Evolutionary conservation across 108 stramenopile species (phyloP), one percentile per base, ranked within the genome.

Genomic region (Schizochytrium sp.): DNA sequence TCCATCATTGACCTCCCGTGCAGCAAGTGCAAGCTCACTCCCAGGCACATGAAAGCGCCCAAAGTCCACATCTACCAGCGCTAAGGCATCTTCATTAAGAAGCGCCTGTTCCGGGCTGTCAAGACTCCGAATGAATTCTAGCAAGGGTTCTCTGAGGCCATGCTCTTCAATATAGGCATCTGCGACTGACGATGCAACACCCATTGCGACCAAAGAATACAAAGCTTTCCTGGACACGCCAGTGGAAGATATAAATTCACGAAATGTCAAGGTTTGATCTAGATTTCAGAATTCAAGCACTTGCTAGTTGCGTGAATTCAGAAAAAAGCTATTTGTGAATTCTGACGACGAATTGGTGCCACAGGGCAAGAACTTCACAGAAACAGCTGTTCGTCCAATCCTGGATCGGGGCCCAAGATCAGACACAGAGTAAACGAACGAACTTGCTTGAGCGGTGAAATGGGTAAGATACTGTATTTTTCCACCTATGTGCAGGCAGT

Each of bases 51-150:
- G 17, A 10, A 83, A 38, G 76, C 47, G 53, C 7, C 50, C 50
- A 28, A 49, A 49, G 76, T 42, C 40, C 3, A 53, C 76, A 38
- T 83, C 76, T 12, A 83, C 76, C 28, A 83, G 76, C 15, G 76
- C 76, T 5, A 83, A 53, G 13, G 76, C 76, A 5, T 55, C 8
- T 53, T 83, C 76, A 28, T 28, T 83, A 0, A 83, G 76, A 0
- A 83, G 76, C 7, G 76, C 76, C 50, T 50, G 15, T 40, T 83
- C 76, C 5, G 76, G 76, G 50, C 49, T 53, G 50, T 83, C 76
- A 38, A 83, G 76, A 10, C 28, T 53, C n/a, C 76, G 76, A 5
- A 83, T 42, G 76, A 55, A 40, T n/a, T 55, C 50, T n/a, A 83
- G 76, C 45, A 83, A 53, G 0, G 47, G 47, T 40, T 83, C 76